Evolutionary conservation across 176 grass and related monocot genomes (phyloP), one percentile per base, ranked within the genome.

Genomic region (Pontederia paniculata): DNA sequence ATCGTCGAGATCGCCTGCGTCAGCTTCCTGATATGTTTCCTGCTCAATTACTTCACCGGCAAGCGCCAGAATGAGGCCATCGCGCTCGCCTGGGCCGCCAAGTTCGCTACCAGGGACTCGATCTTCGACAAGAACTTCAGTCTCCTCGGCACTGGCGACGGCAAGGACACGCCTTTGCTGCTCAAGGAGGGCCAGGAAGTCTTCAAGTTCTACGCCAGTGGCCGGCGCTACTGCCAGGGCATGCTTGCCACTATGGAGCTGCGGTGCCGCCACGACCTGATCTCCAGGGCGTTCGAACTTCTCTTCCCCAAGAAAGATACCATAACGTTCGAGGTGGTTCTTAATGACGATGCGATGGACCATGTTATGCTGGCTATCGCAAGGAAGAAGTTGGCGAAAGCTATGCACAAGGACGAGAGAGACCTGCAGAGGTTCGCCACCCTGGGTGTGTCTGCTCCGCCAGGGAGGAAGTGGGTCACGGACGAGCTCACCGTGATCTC

Each of bases 111-210:
- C 54, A 98, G 70, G 31, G 66, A 84, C 48, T 84, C 77, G 44
- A 88, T 98, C 70, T 98, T 98, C 51, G 93, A 91, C 63, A 98
- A 98, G 74, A 98, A 98, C 69, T 98, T 98, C 75, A 88, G 80
- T 72, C 77, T 98, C 20, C 65, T 98, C 0, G 87, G 93, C 69
- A 89, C 83, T 3, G 83, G 87, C 20, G 75, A 98, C 17, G 86
- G 83, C 23, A 91, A 91, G 45, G 83, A 82, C 31, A 82, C 87
- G 21, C 93, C 93, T 0, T 80, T 98, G 12, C 81, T 98, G 50
- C 87, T 98, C 44, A 98, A 88, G 66, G 93, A 98, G 67, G 93
- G 93, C 0, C 83, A 77, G 76, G 83, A 98, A 64, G 78, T 98
- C 62, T 91, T 91, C 72, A 98, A 98, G 59, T 98, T 98, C 77